Conservation (phyloP, 805 yeast genomes). For the Pichia paraexigua region DNA sequence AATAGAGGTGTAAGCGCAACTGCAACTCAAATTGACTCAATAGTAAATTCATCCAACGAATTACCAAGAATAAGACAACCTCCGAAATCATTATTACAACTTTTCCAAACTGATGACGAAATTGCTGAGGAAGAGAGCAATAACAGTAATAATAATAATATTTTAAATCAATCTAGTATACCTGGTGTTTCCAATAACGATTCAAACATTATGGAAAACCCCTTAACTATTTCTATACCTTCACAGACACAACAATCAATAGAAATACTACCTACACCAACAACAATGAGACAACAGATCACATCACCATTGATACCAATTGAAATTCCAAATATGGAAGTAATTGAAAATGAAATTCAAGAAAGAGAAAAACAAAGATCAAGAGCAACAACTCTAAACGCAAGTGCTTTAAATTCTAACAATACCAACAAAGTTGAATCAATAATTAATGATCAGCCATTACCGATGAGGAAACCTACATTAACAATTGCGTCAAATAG, state of each 20-base stretch:
- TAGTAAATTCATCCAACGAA: slow-evolving; percentile 16
- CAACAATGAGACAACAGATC: slow-evolving; percentile 2
- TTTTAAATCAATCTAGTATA: background rate
- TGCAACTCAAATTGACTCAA: slow-evolving; percentile 8
- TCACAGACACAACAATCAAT: slow-evolving; percentile 1
- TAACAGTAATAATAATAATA: background rate
- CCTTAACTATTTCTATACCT: background rate
- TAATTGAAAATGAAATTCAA: slow-evolving; percentile 7
- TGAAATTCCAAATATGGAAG: slow-evolving; percentile 64
- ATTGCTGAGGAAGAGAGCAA: slow-evolving; percentile 20
- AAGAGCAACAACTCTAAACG: slow-evolving; percentile 23
- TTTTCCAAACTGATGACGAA: slow-evolving; percentile 38
- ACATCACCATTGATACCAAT: slow-evolving; percentile 49
- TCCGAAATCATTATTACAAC: slow-evolving; percentile 63
- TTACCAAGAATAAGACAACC: slow-evolving; percentile 37
- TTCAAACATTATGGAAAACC: background rate
- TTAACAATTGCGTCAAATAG: slow-evolving; percentile 28
- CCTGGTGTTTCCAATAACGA: background rate
- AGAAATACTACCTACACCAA: background rate
- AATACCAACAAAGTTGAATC: slow-evolving; percentile 1
- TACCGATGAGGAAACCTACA: slow-evolving; percentile 27
- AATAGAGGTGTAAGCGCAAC: slow-evolving; percentile 10
- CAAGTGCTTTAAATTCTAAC: background rate
- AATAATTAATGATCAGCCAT: slow-evolving; percentile 11
- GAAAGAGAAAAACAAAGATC: slow-evolving; percentile 20